Evolutionary conservation across 2,329 filamentous ascomycete species (phyloP).

Genomic region (Fusarium sp.): DNA sequence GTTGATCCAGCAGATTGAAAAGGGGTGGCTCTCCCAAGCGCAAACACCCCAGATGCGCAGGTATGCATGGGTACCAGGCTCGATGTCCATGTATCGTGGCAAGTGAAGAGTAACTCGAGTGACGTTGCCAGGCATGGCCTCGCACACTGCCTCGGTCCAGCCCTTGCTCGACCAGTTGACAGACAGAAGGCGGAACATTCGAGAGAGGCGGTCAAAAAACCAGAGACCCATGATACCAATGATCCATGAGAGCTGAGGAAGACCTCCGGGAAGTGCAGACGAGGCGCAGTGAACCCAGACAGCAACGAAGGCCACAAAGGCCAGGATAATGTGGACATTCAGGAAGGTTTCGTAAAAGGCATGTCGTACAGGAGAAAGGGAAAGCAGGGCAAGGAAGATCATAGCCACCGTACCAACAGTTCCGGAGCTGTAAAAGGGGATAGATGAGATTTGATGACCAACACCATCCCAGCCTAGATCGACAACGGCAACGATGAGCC

Average conservation of each 20-base stretch:
- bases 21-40: slow-evolving; percentile 80
- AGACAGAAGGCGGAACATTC: slow-evolving; percentile 72
- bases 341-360: slow-evolving; percentile 98
- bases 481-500: slow-evolving; percentile 77
- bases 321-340: slow-evolving; percentile 83
- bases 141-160: slow-evolving; percentile 72
- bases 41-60: slow-evolving; percentile 75
- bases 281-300: slow-evolving; percentile 83
- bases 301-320: slow-evolving; percentile 72
- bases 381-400: slow-evolving; percentile 73
- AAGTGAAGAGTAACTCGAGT: slow-evolving; percentile 77
- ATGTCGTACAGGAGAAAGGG: slow-evolving; percentile 84
- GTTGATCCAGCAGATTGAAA: slow-evolving; percentile 81
- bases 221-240: slow-evolving; percentile 80
- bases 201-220: slow-evolving; percentile 74
- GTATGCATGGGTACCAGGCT: slow-evolving; percentile 80
- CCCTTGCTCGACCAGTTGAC: slow-evolving; percentile 71
- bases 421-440: slow-evolving; percentile 74
- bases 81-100: slow-evolving; percentile 72
- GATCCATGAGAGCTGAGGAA: slow-evolving; percentile 80
- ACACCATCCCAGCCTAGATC: slow-evolving; percentile 73
- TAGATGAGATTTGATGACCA: slow-evolving; percentile 62
- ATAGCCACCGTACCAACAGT: slow-evolving; percentile 71
- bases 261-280: slow-evolving; percentile 70
- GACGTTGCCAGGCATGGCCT: slow-evolving; percentile 76